Evolutionary conservation across 495 filamentous ascomycete species (phyloP), one percentile per base, ranked within the genome.

Genomic region (Aspergillus conjunctus): DNA sequence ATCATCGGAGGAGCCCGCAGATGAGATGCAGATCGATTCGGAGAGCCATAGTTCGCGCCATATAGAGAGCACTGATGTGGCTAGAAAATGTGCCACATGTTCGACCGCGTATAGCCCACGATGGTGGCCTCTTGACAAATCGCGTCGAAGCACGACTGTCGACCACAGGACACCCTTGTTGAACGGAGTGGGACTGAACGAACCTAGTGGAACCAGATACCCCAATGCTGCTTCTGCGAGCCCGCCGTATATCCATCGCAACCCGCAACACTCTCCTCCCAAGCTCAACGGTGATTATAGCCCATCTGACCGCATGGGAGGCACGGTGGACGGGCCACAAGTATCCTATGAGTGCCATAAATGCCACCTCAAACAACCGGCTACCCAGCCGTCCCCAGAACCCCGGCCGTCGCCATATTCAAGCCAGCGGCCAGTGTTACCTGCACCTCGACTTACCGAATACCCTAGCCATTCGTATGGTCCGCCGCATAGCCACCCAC

Each of bases 261-360:
- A 58, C 31, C 56, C 61, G 21, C 72, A 71, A 53, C 39, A 54
- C 43, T 56, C 64, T n/a, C 67, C 73, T 15, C 46, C 64, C 33
- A 73, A 71, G 20, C 54, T 68, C 22, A 76, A 75, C 59, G 75
- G 73, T 2, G 73, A 77, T 33, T 61, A 60, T 49, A 59, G 45
- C 15, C 59, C 51, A 30, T 43, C 59, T 21, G 63, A 52, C 31
- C 59, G 39, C 18, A 51, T 41, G 21, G 39, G 31, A 18, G 50
- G 30, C 15, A 50, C 18, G 32, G 31, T 30, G n/a, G 65, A 67
- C 20, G 59, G 46, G 10, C 52, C 61, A 21, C 59, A 63, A 44
- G 43, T 54, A 7, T 46, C 63, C 3, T 77, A 75, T 32, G 78
- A 81, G 65, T 83, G 81, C 60, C 81, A 84, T 64, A 83, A 82